Base-by-base conservation (phyloP, 768 basidiomycete genomes). In the Psilocybe subaeruginosa region DNA sequence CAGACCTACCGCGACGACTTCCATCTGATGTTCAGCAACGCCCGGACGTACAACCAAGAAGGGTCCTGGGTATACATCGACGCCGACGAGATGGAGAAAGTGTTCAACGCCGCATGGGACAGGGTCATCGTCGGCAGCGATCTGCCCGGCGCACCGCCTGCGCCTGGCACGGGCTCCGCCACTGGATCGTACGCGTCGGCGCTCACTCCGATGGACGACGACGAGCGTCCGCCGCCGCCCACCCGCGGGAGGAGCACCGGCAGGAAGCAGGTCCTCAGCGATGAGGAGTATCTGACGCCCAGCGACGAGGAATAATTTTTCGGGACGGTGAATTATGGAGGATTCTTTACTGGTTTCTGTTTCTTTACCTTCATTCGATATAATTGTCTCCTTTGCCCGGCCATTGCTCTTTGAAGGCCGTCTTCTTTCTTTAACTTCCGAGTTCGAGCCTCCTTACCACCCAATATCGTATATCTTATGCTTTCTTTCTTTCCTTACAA, bases 1-100 rank as follows among this genome's bases (percentile, higher is more conserved):
- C 77, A 83, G 35, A 79, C 84, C 59, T 95, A 88, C 77, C 80
- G 84, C 59, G 85, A 86, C 49, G 94, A 97, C 73, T 94, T 90
- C 87, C 83, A 84, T 66, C 83, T 95, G 58, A 95, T 99, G 91
- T 98, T 96, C 75, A 83, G 86, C 73, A 99, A 99, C 69, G 96
- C 97, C 4, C 84, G 92, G 68, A 91, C 87, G 47, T 99, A 94
- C 80, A 98, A 98, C 73, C 89, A 91, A 73, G 94, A 97, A 74
- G 94, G 91, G 1, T 96, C 94, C 0, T 94, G 93, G 91, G 95
- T 97, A 39, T 97, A 95, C 74, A 82, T 91, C 62, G 94, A 97
- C 63, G 95, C 97, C 7, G 91, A 93, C 52, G 92, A 94, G 78
- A 93, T 96, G 91, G 91, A 97, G 76, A 92, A 91, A 70, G 88